Evolutionary conservation across 768 basidiomycete species (phyloP).

Genomic region (Leccinellum albellum): DNA sequence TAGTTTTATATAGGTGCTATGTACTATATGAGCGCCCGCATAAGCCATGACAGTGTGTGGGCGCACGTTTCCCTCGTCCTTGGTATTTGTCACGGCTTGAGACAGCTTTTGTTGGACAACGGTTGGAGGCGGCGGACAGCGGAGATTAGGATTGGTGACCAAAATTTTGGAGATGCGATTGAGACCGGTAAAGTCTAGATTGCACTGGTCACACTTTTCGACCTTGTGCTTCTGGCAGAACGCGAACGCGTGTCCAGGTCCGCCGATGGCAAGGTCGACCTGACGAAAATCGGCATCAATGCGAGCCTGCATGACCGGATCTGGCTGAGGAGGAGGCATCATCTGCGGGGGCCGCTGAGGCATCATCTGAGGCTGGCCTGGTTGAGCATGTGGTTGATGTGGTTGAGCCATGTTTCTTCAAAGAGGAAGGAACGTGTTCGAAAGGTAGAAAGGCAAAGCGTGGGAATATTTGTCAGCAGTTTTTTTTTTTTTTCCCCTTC

Average conservation of each 20-base stretch:
- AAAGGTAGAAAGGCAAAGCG: neutral
- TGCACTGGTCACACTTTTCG: constrained; percentile 73
- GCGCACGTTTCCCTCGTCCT: constrained; percentile 94
- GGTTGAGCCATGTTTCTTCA: constrained; percentile 51
- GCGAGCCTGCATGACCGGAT: constrained; percentile 69
- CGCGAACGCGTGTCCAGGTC: constrained; percentile 49
- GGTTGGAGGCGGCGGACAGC: constrained; percentile 78
- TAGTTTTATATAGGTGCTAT: constrained; percentile 75
- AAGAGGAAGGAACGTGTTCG: neutral
- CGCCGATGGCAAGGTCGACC: constrained; percentile 51
- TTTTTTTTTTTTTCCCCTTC: constrained; percentile 30
- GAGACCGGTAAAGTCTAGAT: constrained; percentile 65
- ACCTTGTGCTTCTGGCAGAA: constrained; percentile 65
- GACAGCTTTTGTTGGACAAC: constrained; percentile 73
- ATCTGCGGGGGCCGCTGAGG: constrained; percentile 38
- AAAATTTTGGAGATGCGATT: constrained; percentile 77
- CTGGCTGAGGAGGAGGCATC: constrained; percentile 46
- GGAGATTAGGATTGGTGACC: constrained; percentile 61
- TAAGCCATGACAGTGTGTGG: neutral
- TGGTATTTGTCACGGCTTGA: constrained; percentile 68
- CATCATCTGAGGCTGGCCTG: constrained; percentile 29
- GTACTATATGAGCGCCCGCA: constrained; percentile 11
- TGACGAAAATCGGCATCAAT: constrained; percentile 72
- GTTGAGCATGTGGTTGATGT: constrained; percentile 48
- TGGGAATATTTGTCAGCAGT: constrained; percentile 29